These are phyloP conservation scores for Pisolithus tinctorius DNA, from an alignment of 768 basidiomycete genomes.

Conservation along the genomic window DNA sequence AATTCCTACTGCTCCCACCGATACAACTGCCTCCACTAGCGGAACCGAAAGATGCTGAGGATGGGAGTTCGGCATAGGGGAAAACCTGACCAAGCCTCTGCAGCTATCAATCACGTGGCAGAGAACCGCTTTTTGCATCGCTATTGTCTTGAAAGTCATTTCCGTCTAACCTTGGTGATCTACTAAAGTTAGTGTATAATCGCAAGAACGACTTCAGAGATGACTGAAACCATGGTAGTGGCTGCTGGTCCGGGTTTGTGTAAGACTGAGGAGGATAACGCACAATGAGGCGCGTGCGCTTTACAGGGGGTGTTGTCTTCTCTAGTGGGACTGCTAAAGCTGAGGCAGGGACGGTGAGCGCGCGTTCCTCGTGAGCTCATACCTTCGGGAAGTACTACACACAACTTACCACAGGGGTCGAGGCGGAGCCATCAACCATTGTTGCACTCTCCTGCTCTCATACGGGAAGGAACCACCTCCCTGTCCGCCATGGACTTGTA, in stretches of 20 bases:
- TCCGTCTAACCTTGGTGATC: conserved; percentile 43
- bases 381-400: too few species aligned
- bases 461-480: not conserved
- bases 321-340: not conserved
- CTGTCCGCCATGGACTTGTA: conserved; percentile 15
- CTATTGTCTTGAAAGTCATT: conserved; percentile 31
- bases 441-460: conserved; percentile 16
- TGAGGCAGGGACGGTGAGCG: not conserved
- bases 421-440: not conserved
- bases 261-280: conserved; percentile 52
- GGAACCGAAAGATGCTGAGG: conserved; percentile 12
- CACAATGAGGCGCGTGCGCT: conserved; percentile 61
- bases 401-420: not conserved
- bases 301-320: conserved; percentile 31
- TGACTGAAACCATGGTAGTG: conserved; percentile 42
- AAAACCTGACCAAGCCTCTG: conserved; percentile 42
- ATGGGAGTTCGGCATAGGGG: conserved; percentile 27
- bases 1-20: conserved; percentile 1
- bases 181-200: conserved; percentile 48
- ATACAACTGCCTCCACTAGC: not conserved
- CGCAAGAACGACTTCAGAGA: conserved; percentile 52
- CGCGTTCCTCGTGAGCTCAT: not conserved
- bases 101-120: conserved; percentile 39
- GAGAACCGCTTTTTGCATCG: conserved; percentile 36
- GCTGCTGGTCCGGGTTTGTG: conserved; percentile 64